phyloP scores from a whole-genome alignment of 805 yeast species.

The Cyberlindnera suaveolens region DNA sequence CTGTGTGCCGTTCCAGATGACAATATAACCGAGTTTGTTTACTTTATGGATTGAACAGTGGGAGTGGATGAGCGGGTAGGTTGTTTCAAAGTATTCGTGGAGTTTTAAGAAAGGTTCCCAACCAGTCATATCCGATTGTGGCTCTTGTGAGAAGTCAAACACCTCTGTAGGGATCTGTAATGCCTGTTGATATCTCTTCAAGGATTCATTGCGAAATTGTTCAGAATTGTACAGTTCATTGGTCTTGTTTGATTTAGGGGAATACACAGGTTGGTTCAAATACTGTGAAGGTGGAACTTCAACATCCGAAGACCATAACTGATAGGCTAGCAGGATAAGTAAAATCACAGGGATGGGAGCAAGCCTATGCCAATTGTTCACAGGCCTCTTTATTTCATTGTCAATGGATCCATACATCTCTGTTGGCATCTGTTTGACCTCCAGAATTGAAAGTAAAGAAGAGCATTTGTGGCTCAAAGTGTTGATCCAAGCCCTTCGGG shows the following conservation, averaged over 20 bases:
- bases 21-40: slow-evolving; percentile 60
- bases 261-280: neutral
- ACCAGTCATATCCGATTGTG: slow-evolving; percentile 24
- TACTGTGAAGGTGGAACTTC: neutral
- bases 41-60: slow-evolving; percentile 45
- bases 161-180: slow-evolving; percentile 60
- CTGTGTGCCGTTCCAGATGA: slow-evolving; percentile 57
- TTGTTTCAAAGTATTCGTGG: slow-evolving; percentile 44
- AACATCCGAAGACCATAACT: neutral
- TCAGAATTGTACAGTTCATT: neutral
- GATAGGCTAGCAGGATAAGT: neutral
- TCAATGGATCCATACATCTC: neutral
- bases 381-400: neutral
- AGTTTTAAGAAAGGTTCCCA: slow-evolving; percentile 33
- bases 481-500: too few relatives aligned
- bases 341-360: neutral
- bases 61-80: slow-evolving; percentile 51
- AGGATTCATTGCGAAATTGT: slow-evolving; percentile 33
- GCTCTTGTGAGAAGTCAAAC: slow-evolving; percentile 41
- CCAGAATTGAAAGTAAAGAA: too few relatives aligned
- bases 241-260: neutral
- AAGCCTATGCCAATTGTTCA: neutral
- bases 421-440: neutral
- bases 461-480: too few relatives aligned
- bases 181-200: slow-evolving; percentile 46